Base-by-base conservation (phyloP, 352 stramenopile species). In the Phytophthora multivora region DNA sequence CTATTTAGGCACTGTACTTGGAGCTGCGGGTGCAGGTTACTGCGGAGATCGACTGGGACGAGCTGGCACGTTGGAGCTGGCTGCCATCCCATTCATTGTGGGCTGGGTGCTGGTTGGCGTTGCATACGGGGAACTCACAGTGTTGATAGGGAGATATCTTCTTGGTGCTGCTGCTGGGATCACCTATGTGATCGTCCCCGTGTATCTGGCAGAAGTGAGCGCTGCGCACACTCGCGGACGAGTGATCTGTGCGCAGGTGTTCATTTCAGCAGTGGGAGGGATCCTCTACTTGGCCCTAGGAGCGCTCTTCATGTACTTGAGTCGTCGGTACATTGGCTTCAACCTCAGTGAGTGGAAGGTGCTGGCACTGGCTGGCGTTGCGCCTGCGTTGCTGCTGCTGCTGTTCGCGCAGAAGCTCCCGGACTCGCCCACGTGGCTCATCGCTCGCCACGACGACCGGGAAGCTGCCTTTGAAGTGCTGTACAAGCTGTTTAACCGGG, bases 321-420 rank as follows among this genome's bases (percentile, higher is more conserved):
- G 81, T 69, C 85, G 66, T 15, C 61, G 72, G 42, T 93, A 88
- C 63, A 51, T 89, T 8, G 77, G 79, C 35, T 93, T 95, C 63
- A 91, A 90, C 55, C 67, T 95, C n/a, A 84, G 70, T 65, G 86
- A 92, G 55, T 95, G 86, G 83, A 91, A 90, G 49, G 63, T 84
- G 25, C 55, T 93, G 31, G 78, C 83, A 16, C 65, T 89, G 16
- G 61, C 71, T 18, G 79, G 81, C 4, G 52, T 91, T 5, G 30
- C 75, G 6, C 83, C 83, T 7, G 81, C 74, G 0, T 43, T 94
- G 5, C 10, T 71, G 36, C 52, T 94, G 36, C 54, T 94, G 31
- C 52, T 90, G 11, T 66, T 85, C 30, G 80, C 83, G 36, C 86
- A 94, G 57, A 77, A 77, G 13, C 69, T 94, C 15, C 82, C 83